Base-by-base conservation (phyloP, 257 asterid genomes). In the Prunella vulgaris region DNA sequence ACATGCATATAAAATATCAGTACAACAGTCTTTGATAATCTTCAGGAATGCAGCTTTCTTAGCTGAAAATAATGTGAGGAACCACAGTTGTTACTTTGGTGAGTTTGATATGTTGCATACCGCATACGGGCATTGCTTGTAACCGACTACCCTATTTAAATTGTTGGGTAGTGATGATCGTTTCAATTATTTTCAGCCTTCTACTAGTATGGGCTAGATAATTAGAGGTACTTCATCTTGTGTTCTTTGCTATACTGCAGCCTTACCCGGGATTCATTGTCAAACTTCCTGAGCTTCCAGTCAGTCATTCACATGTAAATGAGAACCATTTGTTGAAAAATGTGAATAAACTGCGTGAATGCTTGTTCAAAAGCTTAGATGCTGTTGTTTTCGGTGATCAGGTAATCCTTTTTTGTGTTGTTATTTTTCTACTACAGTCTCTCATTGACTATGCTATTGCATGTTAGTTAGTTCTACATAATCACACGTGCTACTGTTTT, bases 321-420 rank as follows among this genome's bases (percentile, higher is more conserved):
- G 81, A 77, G 70, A 77, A 68, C 64, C 14, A 35, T 42, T 56
- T 78, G 40, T 75, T 88, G 76, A 73, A 80, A 74, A 75, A 79
- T 73, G 82, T 84, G 77, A 86, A 83, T 79, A 85, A 80, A 79
- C 80, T 88, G 76, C 89, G 79, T 10, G 85, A 80, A 42, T 78
- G 68, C 64, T 80, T 88, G 88, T 63, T 53, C 67, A 86, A 80
- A 74, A 37, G 79, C 77, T 84, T 77, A 78, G 81, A 83, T 77
- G 87, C 82, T 72, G 86, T 85, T 77, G 78, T 84, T 53, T 77
- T 84, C 71, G 85, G 85, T 78, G 84, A 88, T 73, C 86, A 81
- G 89, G 96, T 88, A 69, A 76, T 75, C 73, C 51, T 68, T 75
- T 40, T 76, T 13, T 68, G 44, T 37, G 61, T 44, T 66, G 57